A percentile compares a stretch with the other conserved stretches of the same genome.
These are phyloP conservation scores for Quercus robur DNA, from an alignment of 306 rosid species.

Conservation along the genomic window DNA sequence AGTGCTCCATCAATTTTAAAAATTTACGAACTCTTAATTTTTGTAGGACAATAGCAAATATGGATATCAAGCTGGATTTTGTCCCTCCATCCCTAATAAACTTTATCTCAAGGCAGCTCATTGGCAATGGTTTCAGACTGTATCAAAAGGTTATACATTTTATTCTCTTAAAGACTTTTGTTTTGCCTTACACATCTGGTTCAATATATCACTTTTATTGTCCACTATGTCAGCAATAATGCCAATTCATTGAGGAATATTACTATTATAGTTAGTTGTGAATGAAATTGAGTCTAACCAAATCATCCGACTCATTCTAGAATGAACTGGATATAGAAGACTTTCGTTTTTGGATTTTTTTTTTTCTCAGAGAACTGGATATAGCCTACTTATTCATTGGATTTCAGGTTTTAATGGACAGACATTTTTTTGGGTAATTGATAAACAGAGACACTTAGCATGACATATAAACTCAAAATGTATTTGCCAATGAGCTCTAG, in stretches of 20 bases:
- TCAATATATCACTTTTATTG: conserved; percentile 2
- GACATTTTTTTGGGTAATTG: too few relatives aligned
- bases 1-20: conserved; percentile 10
- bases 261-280: conserved; percentile 1
- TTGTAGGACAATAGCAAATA: conserved; percentile 77
- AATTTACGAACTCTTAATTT: conserved; percentile 19
- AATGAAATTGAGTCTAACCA: neutral
- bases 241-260: conserved; percentile 5
- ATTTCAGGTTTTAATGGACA: neutral
- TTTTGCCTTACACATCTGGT: neutral
- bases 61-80: conserved; percentile 92
- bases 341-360: neutral
- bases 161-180: neutral
- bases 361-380: neutral
- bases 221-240: neutral
- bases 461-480: neutral
- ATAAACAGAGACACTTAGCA: neutral
- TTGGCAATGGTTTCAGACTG: conserved; percentile 85
- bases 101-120: conserved; percentile 89
- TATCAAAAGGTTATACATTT: conserved; percentile 70
- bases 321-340: neutral
- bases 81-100: conserved; percentile 82
- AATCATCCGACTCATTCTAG: conserved; percentile 4
- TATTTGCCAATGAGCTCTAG: too few relatives aligned
- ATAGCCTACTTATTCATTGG: neutral